Base-by-base conservation (phyloP, 2,329 filamentous ascomycete genomes). In the Colletotrichum lentis region DNA sequence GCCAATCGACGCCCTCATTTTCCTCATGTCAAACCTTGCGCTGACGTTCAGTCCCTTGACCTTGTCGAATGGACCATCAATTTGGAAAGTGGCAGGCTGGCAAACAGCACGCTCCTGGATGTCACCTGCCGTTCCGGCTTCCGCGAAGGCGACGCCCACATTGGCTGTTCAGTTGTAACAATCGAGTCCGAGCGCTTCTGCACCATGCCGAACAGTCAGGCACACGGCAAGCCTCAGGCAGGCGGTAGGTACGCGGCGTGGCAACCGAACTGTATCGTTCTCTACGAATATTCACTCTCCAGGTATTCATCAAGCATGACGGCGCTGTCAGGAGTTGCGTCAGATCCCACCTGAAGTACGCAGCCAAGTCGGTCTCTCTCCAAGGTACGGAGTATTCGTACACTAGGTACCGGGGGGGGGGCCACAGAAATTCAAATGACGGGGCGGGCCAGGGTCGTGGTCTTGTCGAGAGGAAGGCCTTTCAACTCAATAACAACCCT, bases 11-110 rank as follows among this genome's bases (percentile, higher is more conserved):
- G 27, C 27, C 35, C 35, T 59, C 54, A 53, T 43, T 49, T 65
- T 53, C 41, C 20, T 31, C 65, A 39, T 22, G 43, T 65, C 62
- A 64, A 68, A 55, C 44, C 60, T 50, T 60, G 54, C 55, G 41
- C 35, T 60, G 61, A 49, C 49, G n/a, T 65, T 65, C 24, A 50
- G 50, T 54, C 61, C 64, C 65, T 65, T 59, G 61, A 68, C 65
- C 65, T 55, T 68, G 65, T 68, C 54, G 22, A 49, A 68, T 65
- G 65, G 65, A 53, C 49, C 49, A 10, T 60, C 65, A 68, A 67
- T 64, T 60, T 59, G 41, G 54, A 54, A 54, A 68, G 65, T 68
- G 61, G 65, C 61, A 50, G 60, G 54, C 64, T 60, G 47, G 47
- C 35, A 54, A 68, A 18, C 31, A 60, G 55, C 49, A 64, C 24